Percentiles rank a stretch among this genome's conserved stretches.
These are phyloP conservation scores for Pyrenula massariospora DNA, from an alignment of 495 filamentous ascomycete species.

Conservation along the genomic window DNA sequence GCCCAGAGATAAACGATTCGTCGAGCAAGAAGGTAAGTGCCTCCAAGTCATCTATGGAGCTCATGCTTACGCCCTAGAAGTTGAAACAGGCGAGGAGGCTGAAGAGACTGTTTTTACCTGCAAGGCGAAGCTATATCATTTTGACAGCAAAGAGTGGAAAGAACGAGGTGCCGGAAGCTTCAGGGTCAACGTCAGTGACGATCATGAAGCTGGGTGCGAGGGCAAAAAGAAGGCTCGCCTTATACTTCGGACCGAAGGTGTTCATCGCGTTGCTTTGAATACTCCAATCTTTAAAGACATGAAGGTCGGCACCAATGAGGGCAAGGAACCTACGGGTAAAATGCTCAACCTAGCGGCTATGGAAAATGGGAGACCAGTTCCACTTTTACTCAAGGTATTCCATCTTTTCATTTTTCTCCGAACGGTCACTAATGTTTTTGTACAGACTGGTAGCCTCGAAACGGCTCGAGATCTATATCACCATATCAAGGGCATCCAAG, in stretches of 20 bases:
- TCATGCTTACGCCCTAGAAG: conserved; percentile 20
- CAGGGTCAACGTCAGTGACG: conserved; percentile 63
- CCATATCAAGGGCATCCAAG: conserved; percentile 21
- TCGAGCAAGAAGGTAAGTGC: conserved; percentile 52
- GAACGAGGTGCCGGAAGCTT: conserved; percentile 74
- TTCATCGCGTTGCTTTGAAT: conserved; percentile 78
- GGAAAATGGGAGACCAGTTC: conserved; percentile 43
- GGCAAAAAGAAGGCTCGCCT: conserved; percentile 50
- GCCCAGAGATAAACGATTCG: conserved; percentile 49
- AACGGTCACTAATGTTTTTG: conserved; percentile 8
- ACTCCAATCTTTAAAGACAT: conserved; percentile 61
- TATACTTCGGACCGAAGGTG: conserved; percentile 80
- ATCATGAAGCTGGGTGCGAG: conserved; percentile 24
- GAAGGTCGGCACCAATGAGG: conserved; percentile 49
- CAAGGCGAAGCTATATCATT: conserved; percentile 69
- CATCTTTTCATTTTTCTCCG: conserved; percentile 1
- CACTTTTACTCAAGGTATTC: conserved; percentile 62
- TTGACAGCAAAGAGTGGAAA: conserved; percentile 68
- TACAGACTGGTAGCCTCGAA: conserved; percentile 30
- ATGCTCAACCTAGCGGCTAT: conserved; percentile 51
- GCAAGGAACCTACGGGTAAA: conserved; percentile 37
- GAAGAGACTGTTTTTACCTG: conserved; percentile 48
- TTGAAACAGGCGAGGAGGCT: conserved; percentile 66
- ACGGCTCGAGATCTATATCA: conserved; percentile 28
- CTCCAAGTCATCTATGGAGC: not conserved